Evolutionary conservation across 306 rosid genomes (phyloP), one percentile per base, ranked within the genome.

Genomic region (Cicer cuneatum): DNA sequence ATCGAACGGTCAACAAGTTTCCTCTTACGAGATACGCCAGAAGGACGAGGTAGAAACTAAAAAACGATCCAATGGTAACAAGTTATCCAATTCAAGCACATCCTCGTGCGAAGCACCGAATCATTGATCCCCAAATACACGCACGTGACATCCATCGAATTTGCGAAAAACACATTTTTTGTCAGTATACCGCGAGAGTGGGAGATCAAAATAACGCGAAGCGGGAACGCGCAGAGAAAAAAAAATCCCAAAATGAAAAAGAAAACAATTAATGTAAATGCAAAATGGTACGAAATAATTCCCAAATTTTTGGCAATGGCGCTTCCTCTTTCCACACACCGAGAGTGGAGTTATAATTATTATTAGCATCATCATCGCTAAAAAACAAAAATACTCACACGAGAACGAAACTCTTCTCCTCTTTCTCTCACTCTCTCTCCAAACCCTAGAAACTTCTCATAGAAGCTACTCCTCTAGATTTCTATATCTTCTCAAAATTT

Each of bases 401-500:
- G 5, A 39, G 37, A 59, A 24, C 51, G 8, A 57, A 58, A 51
- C 41, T 1, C 5, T 24, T 10, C 15, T 15, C n/a, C 29, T 15
- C 9, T 7, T 19, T 53, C 49, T 18, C 51, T 8, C 47, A 18
- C 58, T 10, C 73, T 47, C 16, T 29, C 51, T 69, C 21, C 62
- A 82, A 82, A 77, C 85, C 85, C 85, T 82, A 82, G 74, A 66
- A 77, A 0, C 48, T 19, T 42, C 13, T 2, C 35, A 16, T 73
- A 21, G 10, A 67, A 56, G 47, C 75, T 2, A 24, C 60, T 7
- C 53, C 10, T 65, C n/a, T 24, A 10, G 63, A 49, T 6, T 65
- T n/a, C 18, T 2, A 7, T 56, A 2, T 13, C 11, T 40, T 3
- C 2, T 7, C 42, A 46, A 57, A 24, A 15, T 51, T 13, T 15